Evolutionary conservation across 2,329 filamentous ascomycete species (phyloP).

Genomic region (Colletotrichum costaricense): DNA sequence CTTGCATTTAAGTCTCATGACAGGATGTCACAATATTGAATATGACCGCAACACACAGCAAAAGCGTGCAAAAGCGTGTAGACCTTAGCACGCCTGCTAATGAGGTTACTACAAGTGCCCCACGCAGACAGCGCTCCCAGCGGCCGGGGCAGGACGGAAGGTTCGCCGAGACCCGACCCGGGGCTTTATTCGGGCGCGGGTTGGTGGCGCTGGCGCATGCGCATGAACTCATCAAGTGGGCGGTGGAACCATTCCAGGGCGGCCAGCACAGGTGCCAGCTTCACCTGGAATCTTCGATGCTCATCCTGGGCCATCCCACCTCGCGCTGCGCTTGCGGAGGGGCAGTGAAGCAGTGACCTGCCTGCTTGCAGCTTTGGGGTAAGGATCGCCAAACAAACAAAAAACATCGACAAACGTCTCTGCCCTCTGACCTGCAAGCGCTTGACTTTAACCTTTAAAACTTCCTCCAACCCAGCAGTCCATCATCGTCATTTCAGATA

Average conservation of each 20-base stretch:
- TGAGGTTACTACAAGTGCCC: conserved; percentile 18
- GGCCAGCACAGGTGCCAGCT: conserved; percentile 19
- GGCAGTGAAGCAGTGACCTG: background rate
- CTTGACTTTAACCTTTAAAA: background rate
- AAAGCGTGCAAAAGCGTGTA: background rate
- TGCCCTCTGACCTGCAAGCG: background rate
- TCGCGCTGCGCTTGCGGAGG: background rate
- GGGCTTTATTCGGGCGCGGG: background rate
- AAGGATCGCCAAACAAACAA: conserved; percentile 28
- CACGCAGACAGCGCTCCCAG: background rate
- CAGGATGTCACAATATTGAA: too few species aligned
- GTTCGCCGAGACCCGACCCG: background rate
- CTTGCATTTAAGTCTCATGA: too few species aligned
- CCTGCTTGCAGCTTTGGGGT: background rate
- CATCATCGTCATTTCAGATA: background rate
- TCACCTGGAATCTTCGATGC: conserved; percentile 35
- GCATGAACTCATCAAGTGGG: background rate
- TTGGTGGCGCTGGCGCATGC: background rate
- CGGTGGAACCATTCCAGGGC: background rate
- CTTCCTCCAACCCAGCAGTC: background rate
- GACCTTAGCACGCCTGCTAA: background rate
- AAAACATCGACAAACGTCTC: background rate
- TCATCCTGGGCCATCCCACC: conserved; percentile 7
- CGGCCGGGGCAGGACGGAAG: conserved; percentile 21
- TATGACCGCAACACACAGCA: background rate